Evolutionary conservation across 768 basidiomycete genomes (phyloP).

Genomic region (Cystoderma amianthinum): DNA sequence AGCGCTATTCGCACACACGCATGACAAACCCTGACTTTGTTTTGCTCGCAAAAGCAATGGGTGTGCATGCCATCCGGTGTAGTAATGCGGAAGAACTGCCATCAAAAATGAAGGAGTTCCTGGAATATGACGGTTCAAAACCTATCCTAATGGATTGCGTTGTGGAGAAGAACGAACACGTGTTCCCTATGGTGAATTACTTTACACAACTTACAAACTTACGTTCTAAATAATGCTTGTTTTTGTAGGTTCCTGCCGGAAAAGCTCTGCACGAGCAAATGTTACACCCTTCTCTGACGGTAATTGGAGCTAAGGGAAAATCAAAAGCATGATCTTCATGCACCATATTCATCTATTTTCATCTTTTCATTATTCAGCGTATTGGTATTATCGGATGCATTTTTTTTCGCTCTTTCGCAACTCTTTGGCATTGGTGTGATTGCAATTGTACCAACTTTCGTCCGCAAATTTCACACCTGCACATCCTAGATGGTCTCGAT

Average conservation of each 20-base stretch:
- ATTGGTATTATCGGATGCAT: neutral
- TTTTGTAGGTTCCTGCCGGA: conserved; percentile 72
- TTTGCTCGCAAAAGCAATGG: conserved; percentile 84
- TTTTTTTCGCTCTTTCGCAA: neutral
- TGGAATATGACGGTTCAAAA: conserved; percentile 84
- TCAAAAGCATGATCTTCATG: neutral
- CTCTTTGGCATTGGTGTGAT: neutral
- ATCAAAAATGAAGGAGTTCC: conserved; percentile 96
- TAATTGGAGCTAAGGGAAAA: conserved; percentile 4
- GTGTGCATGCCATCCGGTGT: conserved; percentile 85
- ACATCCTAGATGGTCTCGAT: no score
- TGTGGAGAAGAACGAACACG: conserved; percentile 80
- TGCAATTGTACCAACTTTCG: neutral
- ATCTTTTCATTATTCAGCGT: neutral
- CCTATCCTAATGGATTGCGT: conserved; percentile 90
- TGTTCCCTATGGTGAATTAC: conserved; percentile 75
- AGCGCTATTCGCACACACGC: conserved; percentile 91
- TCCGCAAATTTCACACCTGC: no score
- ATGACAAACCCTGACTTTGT: conserved; percentile 98
- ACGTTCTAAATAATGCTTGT: conserved; percentile 1
- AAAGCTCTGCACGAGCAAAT: conserved; percentile 92
- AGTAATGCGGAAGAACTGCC: conserved; percentile 68
- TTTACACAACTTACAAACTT: neutral
- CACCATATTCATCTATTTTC: neutral
- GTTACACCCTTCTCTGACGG: conserved; percentile 52